These are phyloP conservation scores for Eragrostis tef DNA, from an alignment of 202 grass and related monocot genomes.

Conservation along the genomic window DNA sequence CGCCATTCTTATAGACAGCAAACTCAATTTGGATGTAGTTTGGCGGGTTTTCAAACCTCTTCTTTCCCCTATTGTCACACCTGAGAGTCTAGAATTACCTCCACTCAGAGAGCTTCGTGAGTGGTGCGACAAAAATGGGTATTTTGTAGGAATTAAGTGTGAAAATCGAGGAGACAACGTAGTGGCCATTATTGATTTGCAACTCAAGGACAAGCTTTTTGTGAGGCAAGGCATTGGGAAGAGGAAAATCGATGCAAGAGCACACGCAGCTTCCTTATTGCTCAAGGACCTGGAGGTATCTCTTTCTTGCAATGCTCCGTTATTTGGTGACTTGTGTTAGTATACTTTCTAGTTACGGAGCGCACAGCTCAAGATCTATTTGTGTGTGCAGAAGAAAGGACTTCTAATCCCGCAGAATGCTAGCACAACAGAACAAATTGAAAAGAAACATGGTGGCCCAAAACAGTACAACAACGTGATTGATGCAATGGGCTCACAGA, in stretches of 20 bases:
- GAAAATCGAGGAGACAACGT: constrained; percentile 60
- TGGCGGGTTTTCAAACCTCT: constrained; percentile 75
- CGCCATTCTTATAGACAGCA: constrained; percentile 81
- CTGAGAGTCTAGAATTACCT: constrained; percentile 77
- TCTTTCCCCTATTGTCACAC: constrained; percentile 90
- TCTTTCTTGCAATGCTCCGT: constrained; percentile 30
- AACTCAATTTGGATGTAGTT: constrained; percentile 72
- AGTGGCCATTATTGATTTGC: constrained; percentile 59
- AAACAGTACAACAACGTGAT: constrained; percentile 33
- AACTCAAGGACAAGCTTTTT: constrained; percentile 65
- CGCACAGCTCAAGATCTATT: constrained; percentile 36
- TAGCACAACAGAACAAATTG: constrained; percentile 50
- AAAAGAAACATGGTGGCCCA: constrained; percentile 36
- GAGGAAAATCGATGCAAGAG: constrained; percentile 66
- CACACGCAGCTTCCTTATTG: constrained; percentile 68
- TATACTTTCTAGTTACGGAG: constrained; percentile 19
- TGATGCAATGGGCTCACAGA: constrained; percentile 51
- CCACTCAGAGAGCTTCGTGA: constrained; percentile 68
- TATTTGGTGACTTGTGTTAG: constrained; percentile 5
- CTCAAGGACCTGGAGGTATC: constrained; percentile 85
- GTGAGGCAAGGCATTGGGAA: constrained; percentile 57
- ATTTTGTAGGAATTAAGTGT: constrained; percentile 66
- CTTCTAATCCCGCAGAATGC: constrained; percentile 58
- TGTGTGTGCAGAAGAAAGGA: constrained; percentile 60
- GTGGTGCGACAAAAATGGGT: constrained; percentile 64